Percentiles rank a stretch among this genome's conserved stretches.
phyloP scores from a whole-genome alignment of 345 rosid genomes.

The Trapa bicornis region DNA sequence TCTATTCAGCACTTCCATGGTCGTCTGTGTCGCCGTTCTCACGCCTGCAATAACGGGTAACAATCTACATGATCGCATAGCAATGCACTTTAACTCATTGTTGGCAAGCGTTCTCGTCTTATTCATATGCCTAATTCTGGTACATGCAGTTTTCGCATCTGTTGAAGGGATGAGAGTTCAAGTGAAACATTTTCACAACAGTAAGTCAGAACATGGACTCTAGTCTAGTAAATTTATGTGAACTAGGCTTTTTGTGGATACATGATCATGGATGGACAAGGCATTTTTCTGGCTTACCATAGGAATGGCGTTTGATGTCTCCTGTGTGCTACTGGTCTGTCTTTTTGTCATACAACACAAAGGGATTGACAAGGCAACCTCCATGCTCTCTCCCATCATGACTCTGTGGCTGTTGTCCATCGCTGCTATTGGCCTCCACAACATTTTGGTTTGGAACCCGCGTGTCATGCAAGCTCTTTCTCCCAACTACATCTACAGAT shows the following conservation, averaged over 20 bases:
- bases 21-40: conserved; percentile 50
- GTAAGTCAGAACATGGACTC: conserved; percentile 27
- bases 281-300: conserved; percentile 3
- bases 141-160: conserved; percentile 66
- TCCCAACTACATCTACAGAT: conserved; percentile 56
- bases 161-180: conserved; percentile 54
- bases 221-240: background rate
- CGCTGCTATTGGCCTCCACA: conserved; percentile 59
- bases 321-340: conserved; percentile 58
- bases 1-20: conserved; percentile 58
- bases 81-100: background rate
- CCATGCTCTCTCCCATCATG: conserved; percentile 65
- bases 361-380: conserved; percentile 63
- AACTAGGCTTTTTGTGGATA: background rate
- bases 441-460: conserved; percentile 75
- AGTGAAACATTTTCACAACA: conserved; percentile 31
- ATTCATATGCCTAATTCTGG: background rate
- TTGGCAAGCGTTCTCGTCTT: conserved; percentile 4
- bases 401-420: conserved; percentile 63
- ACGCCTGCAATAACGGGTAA: conserved; percentile 84
- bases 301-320: conserved; percentile 66
- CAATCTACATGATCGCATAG: background rate
- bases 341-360: conserved; percentile 85
- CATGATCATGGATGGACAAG: background rate
- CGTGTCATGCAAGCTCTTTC: conserved; percentile 64